Percentiles rank a stretch among this genome's conserved stretches.
Conservation (phyloP, 768 basidiomycete genomes). For the Sistotremastrum suecicum region DNA sequence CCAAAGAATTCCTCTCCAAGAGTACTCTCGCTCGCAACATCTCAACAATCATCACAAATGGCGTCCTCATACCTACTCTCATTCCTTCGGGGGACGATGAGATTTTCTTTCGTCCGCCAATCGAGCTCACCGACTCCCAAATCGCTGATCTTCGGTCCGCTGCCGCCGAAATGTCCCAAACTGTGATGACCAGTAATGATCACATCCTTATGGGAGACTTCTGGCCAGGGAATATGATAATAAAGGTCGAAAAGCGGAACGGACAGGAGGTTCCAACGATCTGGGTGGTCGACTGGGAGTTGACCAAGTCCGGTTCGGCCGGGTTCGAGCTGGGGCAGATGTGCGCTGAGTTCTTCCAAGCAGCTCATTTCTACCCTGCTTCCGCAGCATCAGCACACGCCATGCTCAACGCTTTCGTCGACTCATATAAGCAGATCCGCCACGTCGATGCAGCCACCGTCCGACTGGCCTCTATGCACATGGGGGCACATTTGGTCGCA, state of each 20-base stretch:
- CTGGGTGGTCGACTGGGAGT: constrained; percentile 53
- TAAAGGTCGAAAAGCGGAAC: constrained; percentile 17
- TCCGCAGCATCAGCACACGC: constrained; percentile 21
- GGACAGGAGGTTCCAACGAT: constrained; percentile 22
- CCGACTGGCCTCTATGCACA: constrained; percentile 23
- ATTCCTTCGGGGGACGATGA: background rate
- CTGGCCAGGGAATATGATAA: constrained; percentile 56
- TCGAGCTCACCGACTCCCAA: constrained; percentile 24
- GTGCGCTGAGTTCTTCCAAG: constrained; percentile 40
- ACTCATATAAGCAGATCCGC: constrained; percentile 23
- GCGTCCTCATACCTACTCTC: no score
- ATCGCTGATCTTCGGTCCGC: constrained; percentile 21
- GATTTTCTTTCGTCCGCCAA: constrained; percentile 15
- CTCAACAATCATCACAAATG: no score
- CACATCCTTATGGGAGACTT: constrained; percentile 47
- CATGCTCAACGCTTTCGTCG: constrained; percentile 32
- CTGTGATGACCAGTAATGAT: constrained; percentile 19
- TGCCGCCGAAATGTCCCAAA: constrained; percentile 15
- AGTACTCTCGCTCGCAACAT: no score
- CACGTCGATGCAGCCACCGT: constrained; percentile 10
- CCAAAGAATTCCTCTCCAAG: no score
- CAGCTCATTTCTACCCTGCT: constrained; percentile 32
- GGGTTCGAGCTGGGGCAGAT: constrained; percentile 55
- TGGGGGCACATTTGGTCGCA: constrained; percentile 41
- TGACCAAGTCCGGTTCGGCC: constrained; percentile 40